Conservation (phyloP, 352 stramenopile genomes). For the Phytophthora pistaciae region DNA sequence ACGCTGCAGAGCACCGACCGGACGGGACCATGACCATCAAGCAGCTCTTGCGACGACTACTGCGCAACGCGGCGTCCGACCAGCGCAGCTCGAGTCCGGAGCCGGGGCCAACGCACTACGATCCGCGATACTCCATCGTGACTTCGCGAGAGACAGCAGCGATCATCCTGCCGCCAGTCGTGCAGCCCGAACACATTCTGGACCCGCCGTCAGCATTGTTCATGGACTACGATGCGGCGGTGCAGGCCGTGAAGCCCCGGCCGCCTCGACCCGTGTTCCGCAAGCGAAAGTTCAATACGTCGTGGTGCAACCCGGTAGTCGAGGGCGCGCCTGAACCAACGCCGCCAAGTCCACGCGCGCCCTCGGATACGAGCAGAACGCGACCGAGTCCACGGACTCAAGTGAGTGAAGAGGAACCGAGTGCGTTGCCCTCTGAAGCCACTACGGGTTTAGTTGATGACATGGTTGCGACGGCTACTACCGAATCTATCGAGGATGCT, state of each 20-base stretch:
- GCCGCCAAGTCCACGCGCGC: conserved; percentile 15
- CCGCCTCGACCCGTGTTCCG: conserved; percentile 55
- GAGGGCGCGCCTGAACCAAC: conserved; percentile 3
- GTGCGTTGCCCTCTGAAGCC: background rate
- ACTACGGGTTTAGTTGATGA: background rate
- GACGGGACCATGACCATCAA: conserved; percentile 32
- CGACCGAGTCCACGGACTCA: conserved; percentile 11
- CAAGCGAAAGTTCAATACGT: conserved; percentile 67
- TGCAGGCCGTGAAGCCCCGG: conserved; percentile 67
- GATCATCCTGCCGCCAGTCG: conserved; percentile 60
- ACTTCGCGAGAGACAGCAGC: conserved; percentile 46
- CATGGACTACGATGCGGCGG: conserved; percentile 74
- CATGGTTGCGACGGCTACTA: background rate
- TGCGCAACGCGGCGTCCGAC: conserved; percentile 17
- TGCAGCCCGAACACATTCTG: conserved; percentile 29
- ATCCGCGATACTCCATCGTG: conserved; percentile 54
- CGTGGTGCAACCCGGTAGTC: conserved; percentile 82
- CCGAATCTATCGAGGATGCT: background rate
- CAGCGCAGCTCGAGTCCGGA: conserved; percentile 62
- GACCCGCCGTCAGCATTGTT: conserved; percentile 66
- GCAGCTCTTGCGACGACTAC: conserved; percentile 29
- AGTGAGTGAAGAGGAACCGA: conserved; percentile 2
- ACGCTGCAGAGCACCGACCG: conserved; percentile 26
- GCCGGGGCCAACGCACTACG: conserved; percentile 77
- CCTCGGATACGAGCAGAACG: background rate